Base-by-base conservation (phyloP, 768 basidiomycete genomes). In the Suillus subalutaceus region DNA sequence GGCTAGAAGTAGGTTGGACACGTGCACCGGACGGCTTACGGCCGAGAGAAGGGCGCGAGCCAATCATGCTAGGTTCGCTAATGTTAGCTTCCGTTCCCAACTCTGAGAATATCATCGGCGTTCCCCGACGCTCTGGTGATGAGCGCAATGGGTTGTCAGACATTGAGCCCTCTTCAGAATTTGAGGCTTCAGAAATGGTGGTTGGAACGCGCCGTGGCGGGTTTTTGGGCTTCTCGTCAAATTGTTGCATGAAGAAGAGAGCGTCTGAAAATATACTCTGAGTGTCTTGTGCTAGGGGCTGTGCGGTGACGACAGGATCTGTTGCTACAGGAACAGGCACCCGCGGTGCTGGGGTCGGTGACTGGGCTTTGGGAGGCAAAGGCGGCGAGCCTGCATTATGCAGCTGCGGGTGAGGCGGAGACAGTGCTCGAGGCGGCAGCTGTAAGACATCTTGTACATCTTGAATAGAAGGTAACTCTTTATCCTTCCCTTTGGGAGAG, bases 1-100 rank as follows among this genome's bases (percentile, higher is more conserved):
- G 84, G 83, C 74, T 77, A 69, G 68, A 60, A 70, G 62, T 63
- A 5, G 70, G 66, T 65, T 81, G 86, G 58, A 89, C 92, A 88
- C 92, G 92, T 88, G 92, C 92, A 59, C 92, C 92, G 40, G 90
- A 89, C 26, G 92, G 92, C 72, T 90, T 92, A 78, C 90, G 88
- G 78, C 89, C 88, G 57, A 78, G 62, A 20, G 68, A 69, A 59
- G 73, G 53, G 66, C 74, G 72, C 82, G 73, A 62, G 71, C 81
- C 72, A 76, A 78, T 71, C 83, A 79, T 66, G 77, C 75, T 71
- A 62, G 72, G 65, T 70, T 82, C 71, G 69, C 68, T 74, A 69
- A 79, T 71, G 74, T 77, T 63, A 69, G 71, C 56, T 65, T 30
- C 32, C 63, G 55, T 63, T 64, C 65, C 40, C 67, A 67, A 52